Conservation (phyloP, 768 basidiomycete species). For the Naganishia vishniacii region DNA sequence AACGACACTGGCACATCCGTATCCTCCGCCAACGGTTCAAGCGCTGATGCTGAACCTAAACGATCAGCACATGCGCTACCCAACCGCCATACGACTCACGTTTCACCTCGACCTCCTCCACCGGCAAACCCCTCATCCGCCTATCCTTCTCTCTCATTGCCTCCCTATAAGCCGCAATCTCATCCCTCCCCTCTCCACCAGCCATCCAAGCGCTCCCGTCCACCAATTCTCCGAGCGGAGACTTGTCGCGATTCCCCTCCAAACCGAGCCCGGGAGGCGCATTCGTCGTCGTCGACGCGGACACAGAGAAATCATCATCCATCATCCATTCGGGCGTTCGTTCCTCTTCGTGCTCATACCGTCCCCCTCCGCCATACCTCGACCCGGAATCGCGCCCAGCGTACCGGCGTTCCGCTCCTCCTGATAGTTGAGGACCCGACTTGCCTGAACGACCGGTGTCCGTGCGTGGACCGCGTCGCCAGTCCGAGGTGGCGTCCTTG, state of each 20-base stretch:
- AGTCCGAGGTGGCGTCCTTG: neutral
- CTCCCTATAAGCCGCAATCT: conserved; percentile 23
- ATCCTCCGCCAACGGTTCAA: neutral
- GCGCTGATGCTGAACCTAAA: neutral
- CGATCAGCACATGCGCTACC: neutral
- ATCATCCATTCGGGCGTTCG: conserved; percentile 12
- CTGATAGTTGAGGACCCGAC: neutral
- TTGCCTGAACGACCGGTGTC: neutral
- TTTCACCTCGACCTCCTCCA: neutral
- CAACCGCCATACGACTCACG: neutral
- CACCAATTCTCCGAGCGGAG: neutral
- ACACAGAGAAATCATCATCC: conserved; percentile 10
- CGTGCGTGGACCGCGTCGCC: neutral
- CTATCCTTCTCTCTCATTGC: conserved; percentile 23
- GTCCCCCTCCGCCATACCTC: neutral
- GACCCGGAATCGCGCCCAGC: neutral
- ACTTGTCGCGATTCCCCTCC: neutral
- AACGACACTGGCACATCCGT: neutral
- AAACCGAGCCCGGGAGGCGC: neutral
- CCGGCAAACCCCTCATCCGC: conserved; percentile 9
- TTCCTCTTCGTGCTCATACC: neutral
- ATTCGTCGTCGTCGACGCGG: too few species aligned
- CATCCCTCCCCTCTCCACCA: conserved; percentile 16
- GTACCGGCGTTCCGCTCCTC: conserved; percentile 1
- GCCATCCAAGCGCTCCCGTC: neutral